These are phyloP conservation scores for Plasmopara halstedii DNA, from an alignment of 352 stramenopile genomes.

Conservation along the genomic window DNA sequence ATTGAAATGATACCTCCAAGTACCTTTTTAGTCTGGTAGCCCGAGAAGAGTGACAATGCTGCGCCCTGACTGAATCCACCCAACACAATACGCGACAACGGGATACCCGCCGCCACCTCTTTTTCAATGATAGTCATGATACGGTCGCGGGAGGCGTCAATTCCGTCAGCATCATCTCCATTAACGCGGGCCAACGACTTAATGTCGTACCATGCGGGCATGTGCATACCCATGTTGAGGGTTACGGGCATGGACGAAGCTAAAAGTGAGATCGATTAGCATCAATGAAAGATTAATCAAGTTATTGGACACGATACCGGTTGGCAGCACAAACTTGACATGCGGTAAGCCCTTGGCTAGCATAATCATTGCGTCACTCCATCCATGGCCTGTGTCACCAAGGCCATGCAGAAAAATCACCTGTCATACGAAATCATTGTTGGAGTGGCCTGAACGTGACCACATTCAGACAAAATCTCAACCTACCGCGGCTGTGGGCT, in stretches of 20 bases:
- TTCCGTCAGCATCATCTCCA: slow-evolving; percentile 84
- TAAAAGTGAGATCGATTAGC: slow-evolving; percentile 8
- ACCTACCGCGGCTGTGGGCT: slow-evolving; percentile 26
- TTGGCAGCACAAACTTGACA: slow-evolving; percentile 74
- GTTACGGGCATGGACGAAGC: slow-evolving; percentile 87
- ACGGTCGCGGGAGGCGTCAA: slow-evolving; percentile 69
- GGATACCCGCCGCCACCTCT: slow-evolving; percentile 59
- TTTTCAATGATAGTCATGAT: slow-evolving; percentile 82
- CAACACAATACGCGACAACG: slow-evolving; percentile 88
- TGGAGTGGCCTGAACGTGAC: background rate
- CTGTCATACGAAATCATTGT: slow-evolving; percentile 5
- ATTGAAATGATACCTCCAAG: slow-evolving; percentile 64
- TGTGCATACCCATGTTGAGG: slow-evolving; percentile 92
- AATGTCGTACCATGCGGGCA: slow-evolving; percentile 95
- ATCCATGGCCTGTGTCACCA: slow-evolving; percentile 88
- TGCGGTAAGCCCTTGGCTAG: slow-evolving; percentile 52
- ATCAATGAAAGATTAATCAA: background rate
- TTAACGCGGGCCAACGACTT: slow-evolving; percentile 80
- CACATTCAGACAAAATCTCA: background rate
- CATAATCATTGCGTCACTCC: slow-evolving; percentile 53
- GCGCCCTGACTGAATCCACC: slow-evolving; percentile 92
- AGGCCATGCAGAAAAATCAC: slow-evolving; percentile 87
- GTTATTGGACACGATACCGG: slow-evolving; percentile 18
- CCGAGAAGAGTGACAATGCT: slow-evolving; percentile 84
- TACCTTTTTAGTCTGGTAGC: slow-evolving; percentile 49